A percentile compares a stretch with the other conserved stretches of the same genome.
These are phyloP conservation scores for Pilaira anomala DNA, from an alignment of 192 early-diverging fungal genomes.

Conservation along the genomic window DNA sequence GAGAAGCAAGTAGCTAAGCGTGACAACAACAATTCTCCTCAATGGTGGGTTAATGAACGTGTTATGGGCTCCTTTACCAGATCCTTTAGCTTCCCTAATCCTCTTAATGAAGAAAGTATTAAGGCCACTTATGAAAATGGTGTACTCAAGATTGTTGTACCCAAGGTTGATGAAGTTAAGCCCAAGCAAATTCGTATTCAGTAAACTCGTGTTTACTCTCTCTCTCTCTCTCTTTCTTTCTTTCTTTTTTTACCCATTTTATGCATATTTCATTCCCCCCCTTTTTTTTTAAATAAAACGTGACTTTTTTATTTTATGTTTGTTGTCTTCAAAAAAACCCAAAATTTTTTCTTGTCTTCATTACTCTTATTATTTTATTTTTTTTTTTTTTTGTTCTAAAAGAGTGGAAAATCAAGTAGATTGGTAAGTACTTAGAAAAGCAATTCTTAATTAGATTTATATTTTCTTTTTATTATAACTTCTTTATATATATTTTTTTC, in stretches of 20 bases:
- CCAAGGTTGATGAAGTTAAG: slow-evolving; percentile 12
- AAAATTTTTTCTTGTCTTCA: too few relatives aligned
- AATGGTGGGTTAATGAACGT: slow-evolving; percentile 24
- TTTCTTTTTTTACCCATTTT: neutral
- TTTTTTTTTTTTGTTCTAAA: too few relatives aligned
- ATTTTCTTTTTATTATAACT: too few relatives aligned
- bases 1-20: neutral
- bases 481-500: too few relatives aligned
- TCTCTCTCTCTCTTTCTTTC: neutral
- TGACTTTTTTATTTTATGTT: too few relatives aligned
- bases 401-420: too few relatives aligned
- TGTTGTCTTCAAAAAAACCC: too few relatives aligned
- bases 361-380: too few relatives aligned
- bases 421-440: too few relatives aligned
- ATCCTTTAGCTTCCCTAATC: slow-evolving; percentile 21
- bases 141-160: slow-evolving; percentile 15
- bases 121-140: slow-evolving; percentile 25
- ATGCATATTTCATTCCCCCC: too few relatives aligned
- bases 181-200: slow-evolving; percentile 17
- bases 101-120: slow-evolving; percentile 12
- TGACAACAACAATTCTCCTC: slow-evolving; percentile 17
- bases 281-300: too few relatives aligned
- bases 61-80: slow-evolving; percentile 15
- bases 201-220: neutral
- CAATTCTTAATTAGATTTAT: too few relatives aligned